Percentiles rank a stretch among this genome's conserved stretches.
Conservation (phyloP, 1,284 basidiomycete species). For the Irpex rosettiformis region DNA sequence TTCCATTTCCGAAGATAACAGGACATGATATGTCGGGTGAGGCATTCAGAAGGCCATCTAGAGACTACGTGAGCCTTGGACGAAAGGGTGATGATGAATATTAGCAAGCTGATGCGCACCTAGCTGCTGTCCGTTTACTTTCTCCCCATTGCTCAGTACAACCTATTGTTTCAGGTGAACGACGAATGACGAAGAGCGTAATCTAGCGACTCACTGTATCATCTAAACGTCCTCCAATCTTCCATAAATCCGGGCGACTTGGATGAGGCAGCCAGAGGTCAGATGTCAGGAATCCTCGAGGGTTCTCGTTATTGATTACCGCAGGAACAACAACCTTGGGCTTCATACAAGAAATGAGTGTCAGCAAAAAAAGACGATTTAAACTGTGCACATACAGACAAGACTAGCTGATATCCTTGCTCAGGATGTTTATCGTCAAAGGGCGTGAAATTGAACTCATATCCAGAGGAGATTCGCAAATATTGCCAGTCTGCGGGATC, state of each 20-base stretch:
- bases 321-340: background rate
- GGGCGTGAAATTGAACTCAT: background rate
- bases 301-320: background rate
- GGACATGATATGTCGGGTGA: background rate
- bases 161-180: constrained; percentile 36
- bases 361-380: background rate
- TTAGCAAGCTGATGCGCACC: no score
- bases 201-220: constrained; percentile 14
- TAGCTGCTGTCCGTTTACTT: constrained; percentile 28
- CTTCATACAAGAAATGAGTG: background rate
- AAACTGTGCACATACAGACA: background rate
- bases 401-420: background rate
- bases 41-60: constrained; percentile 30
- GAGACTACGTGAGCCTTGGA: background rate
- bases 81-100: no score
- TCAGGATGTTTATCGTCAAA: background rate
- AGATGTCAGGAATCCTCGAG: constrained; percentile 11
- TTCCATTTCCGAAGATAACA: background rate
- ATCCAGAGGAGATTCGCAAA: constrained; percentile 11
- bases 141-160: constrained; percentile 48
- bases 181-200: constrained; percentile 30
- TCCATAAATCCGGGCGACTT: background rate
- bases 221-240: background rate
- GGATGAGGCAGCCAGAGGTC: constrained; percentile 24
- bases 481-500: constrained; percentile 24